phyloP scores from a whole-genome alignment of 108 stramenopile species.

The Poteriospumella lacustris region DNA sequence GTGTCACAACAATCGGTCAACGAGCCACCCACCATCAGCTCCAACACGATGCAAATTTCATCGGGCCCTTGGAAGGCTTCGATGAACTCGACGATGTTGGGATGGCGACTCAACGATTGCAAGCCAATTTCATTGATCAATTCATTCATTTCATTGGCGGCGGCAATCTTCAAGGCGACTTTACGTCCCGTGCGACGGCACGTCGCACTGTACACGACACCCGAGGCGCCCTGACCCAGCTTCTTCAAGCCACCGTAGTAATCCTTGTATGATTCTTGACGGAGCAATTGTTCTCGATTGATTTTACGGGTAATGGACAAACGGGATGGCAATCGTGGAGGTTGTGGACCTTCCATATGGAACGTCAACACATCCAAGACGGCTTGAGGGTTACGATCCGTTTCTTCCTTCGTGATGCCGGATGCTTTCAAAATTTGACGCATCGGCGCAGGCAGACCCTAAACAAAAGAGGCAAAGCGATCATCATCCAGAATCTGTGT shows the following conservation, averaged over 20 bases:
- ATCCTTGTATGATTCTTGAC: slow-evolving; percentile 24
- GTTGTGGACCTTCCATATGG: slow-evolving; percentile 59
- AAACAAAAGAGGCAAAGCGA: not conserved
- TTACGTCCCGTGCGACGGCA: slow-evolving; percentile 45
- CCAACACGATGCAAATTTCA: slow-evolving; percentile 90
- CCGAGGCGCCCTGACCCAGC: slow-evolving; percentile 60
- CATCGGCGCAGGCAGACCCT: slow-evolving; percentile 58
- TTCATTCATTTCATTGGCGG: slow-evolving; percentile 51
- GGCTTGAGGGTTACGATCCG: slow-evolving; percentile 55
- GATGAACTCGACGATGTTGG: slow-evolving; percentile 53
- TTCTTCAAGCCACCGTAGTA: slow-evolving; percentile 50
- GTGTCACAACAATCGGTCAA: slow-evolving; percentile 45
- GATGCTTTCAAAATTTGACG: slow-evolving; percentile 52
- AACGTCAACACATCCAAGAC: slow-evolving; percentile 59
- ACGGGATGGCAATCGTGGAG: not conserved
- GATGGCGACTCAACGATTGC: slow-evolving; percentile 56
- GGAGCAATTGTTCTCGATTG: slow-evolving; percentile 46
- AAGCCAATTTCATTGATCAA: slow-evolving; percentile 61
- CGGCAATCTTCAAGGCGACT: slow-evolving; percentile 58
- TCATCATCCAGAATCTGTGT: not conserved
- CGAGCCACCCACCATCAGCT: slow-evolving; percentile 79
- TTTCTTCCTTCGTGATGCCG: slow-evolving; percentile 64
- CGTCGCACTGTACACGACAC: slow-evolving; percentile 53
- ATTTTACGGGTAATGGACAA: slow-evolving; percentile 37
- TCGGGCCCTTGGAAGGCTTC: slow-evolving; percentile 51